A percentile compares a stretch with the other conserved stretches of the same genome.
Conservation (phyloP, 2,329 filamentous ascomycete species). For the Volutella citrinella region DNA sequence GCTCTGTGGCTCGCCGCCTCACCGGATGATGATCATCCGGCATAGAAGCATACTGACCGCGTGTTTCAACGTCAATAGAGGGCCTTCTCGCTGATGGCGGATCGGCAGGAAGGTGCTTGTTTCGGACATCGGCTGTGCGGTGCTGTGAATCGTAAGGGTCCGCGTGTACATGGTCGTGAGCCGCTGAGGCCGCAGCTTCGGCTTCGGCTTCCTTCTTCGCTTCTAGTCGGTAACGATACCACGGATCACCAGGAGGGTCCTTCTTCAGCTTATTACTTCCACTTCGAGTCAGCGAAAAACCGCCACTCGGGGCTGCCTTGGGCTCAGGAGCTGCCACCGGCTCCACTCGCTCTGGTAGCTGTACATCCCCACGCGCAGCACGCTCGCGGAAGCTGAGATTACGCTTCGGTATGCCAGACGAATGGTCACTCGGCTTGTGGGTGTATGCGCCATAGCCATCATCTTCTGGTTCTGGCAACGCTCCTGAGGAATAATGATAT, state of each 20-base stretch:
- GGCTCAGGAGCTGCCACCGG: too few relatives aligned
- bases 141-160: background rate
- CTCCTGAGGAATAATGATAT: constrained; percentile 16
- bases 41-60: constrained; percentile 12
- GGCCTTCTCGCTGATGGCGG: constrained; percentile 17
- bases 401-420: constrained; percentile 44
- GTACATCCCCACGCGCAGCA: constrained; percentile 43
- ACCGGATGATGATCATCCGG: constrained; percentile 21
- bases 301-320: constrained; percentile 27
- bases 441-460: constrained; percentile 6
- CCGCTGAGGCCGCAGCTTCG: constrained; percentile 6
- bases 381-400: constrained; percentile 62
- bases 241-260: constrained; percentile 51
- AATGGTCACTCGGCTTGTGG: constrained; percentile 17
- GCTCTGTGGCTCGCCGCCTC: constrained; percentile 29
- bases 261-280: constrained; percentile 60
- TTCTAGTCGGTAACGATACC: constrained; percentile 42
- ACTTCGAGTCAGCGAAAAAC: constrained; percentile 41
- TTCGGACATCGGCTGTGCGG: constrained; percentile 19
- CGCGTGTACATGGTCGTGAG: constrained; percentile 2
- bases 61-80: constrained; percentile 12
- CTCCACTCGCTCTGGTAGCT: constrained; percentile 29
- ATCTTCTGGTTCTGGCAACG: constrained; percentile 19
- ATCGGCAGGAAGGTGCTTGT: constrained; percentile 33
- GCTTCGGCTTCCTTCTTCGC: constrained; percentile 16